phyloP scores from a whole-genome alignment of 2,329 filamentous ascomycete genomes.

The Emergomyces orientalis region DNA sequence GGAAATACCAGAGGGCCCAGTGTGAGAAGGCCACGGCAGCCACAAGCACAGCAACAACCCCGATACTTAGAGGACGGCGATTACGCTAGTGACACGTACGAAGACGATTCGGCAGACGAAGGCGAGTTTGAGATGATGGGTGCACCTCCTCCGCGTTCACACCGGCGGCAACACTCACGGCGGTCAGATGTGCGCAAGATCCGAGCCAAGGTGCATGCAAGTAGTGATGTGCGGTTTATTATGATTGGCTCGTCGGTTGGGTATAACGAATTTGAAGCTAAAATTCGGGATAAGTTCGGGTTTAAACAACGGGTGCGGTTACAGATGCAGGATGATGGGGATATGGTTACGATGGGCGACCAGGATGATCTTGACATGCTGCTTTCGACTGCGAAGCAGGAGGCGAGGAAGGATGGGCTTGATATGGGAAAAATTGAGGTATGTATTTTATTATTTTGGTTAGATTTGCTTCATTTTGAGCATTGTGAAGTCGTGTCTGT shows the following conservation, averaged over 20 bases:
- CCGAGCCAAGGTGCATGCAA: constrained; percentile 78
- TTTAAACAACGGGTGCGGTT: constrained; percentile 56
- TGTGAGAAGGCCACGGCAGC: constrained; percentile 35
- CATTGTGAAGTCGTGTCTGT: not conserved
- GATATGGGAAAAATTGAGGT: constrained; percentile 96
- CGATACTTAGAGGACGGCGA: constrained; percentile 74
- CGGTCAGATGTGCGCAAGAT: constrained; percentile 64
- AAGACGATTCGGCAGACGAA: constrained; percentile 61
- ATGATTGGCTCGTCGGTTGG: constrained; percentile 66
- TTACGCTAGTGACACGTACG: constrained; percentile 59
- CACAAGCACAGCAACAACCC: constrained; percentile 39
- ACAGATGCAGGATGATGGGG: constrained; percentile 83
- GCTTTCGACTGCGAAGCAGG: constrained; percentile 57
- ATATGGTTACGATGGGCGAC: constrained; percentile 96
- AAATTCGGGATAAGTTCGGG: constrained; percentile 79
- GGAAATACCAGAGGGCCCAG: constrained; percentile 32
- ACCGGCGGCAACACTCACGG: constrained; percentile 24
- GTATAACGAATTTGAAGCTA: constrained; percentile 67
- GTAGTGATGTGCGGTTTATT: constrained; percentile 83
- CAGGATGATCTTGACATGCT: constrained; percentile 93
- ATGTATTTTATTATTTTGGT: constrained; percentile 30
- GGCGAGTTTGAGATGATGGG: constrained; percentile 72
- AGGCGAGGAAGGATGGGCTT: constrained; percentile 60
- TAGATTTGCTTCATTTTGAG: not conserved
- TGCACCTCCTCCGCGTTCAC: constrained; percentile 33